Evolutionary conservation across 257 asterid species (phyloP).

Genomic region (Apocynum venetum): DNA sequence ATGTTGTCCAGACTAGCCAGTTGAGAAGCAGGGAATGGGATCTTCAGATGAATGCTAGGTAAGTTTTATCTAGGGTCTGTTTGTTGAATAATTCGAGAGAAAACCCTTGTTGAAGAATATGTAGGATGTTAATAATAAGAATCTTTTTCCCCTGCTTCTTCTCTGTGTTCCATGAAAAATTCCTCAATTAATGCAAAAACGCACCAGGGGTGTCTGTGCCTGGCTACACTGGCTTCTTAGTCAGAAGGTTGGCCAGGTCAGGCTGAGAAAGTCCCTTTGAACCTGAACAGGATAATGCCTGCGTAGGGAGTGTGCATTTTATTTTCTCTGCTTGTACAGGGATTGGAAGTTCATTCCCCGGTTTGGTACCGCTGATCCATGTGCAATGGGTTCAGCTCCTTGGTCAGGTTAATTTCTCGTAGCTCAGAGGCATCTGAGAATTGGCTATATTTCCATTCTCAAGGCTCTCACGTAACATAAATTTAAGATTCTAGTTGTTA

Average conservation of each 20-base stretch:
- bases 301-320: slow-evolving; percentile 97
- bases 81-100: slow-evolving; percentile 32
- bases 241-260: slow-evolving; percentile 40
- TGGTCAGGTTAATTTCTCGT: neutral
- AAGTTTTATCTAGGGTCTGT: slow-evolving; percentile 38
- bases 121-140: slow-evolving; percentile 7
- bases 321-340: slow-evolving; percentile 58
- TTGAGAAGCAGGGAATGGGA: slow-evolving; percentile 24
- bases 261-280: slow-evolving; percentile 99
- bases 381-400: slow-evolving; percentile 3
- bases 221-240: slow-evolving; percentile 33
- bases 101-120: slow-evolving; percentile 27
- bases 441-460: neutral
- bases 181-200: slow-evolving; percentile 52
- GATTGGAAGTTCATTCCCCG: slow-evolving; percentile 29
- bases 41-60: slow-evolving; percentile 41
- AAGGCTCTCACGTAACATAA: neutral
- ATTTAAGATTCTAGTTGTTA: neutral
- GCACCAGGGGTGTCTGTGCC: slow-evolving; percentile 98
- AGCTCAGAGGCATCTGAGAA: neutral
- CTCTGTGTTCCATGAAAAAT: slow-evolving; percentile 15
- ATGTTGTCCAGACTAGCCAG: slow-evolving; percentile 24
- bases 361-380: slow-evolving; percentile 11
- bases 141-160: neutral
- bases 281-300: slow-evolving; percentile 99